A percentile compares a stretch with the other conserved stretches of the same genome.
These are phyloP conservation scores for Dryadomyces sulphureus DNA, from an alignment of 2,329 filamentous ascomycete genomes.

Conservation along the genomic window DNA sequence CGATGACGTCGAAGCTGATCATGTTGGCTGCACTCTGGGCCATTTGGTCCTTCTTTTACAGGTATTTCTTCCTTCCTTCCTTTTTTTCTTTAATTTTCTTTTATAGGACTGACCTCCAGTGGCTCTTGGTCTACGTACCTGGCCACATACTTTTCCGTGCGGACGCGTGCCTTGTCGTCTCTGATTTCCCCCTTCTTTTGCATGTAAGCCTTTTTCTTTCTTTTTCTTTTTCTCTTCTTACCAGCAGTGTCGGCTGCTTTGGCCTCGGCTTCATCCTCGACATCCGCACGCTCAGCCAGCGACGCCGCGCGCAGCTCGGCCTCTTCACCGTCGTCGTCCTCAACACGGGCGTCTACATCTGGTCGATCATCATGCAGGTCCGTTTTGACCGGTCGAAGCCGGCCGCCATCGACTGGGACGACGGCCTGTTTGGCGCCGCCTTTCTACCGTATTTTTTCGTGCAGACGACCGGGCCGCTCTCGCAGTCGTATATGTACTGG, in stretches of 20 bases:
- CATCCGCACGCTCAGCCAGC: conserved; percentile 22
- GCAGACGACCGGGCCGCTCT: conserved; percentile 23
- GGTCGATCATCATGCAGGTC: conserved; percentile 31
- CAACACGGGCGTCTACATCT: conserved; percentile 32
- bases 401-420: conserved; percentile 30
- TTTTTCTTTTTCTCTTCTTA: not conserved
- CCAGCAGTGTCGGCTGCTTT: conserved; percentile 24
- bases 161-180: conserved; percentile 1
- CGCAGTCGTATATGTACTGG: conserved; percentile 30
- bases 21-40: conserved; percentile 1
- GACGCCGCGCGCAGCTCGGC: conserved; percentile 29
- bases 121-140: conserved; percentile 4
- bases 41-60: conserved; percentile 4
- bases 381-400: conserved; percentile 23
- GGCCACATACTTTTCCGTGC: conserved; percentile 2
- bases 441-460: conserved; percentile 34
- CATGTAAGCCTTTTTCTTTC: conserved; percentile 15
- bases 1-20: conserved; percentile 2
- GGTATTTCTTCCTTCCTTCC: not conserved
- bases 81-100: not conserved
- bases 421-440: conserved; percentile 23
- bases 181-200: conserved; percentile 33
- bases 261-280: conserved; percentile 31
- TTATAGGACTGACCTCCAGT: no score
- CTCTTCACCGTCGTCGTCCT: conserved; percentile 28